Conservation (phyloP, 2,329 filamentous ascomycete genomes). For the Harringtonia aguacate region DNA sequence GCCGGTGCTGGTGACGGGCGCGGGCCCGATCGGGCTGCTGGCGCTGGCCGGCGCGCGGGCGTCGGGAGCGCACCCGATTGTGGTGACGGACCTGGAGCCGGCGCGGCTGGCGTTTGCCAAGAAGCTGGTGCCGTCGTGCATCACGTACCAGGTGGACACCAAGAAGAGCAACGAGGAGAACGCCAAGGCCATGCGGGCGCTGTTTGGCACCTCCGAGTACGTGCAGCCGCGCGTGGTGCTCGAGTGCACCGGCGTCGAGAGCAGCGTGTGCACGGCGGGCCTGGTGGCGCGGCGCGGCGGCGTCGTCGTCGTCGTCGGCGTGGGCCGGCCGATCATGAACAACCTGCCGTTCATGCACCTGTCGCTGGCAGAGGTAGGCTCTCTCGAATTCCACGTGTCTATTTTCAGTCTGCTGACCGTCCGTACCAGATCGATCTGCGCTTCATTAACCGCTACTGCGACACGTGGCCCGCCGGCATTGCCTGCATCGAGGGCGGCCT, state of each 20-base stretch:
- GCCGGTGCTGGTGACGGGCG: constrained; percentile 47
- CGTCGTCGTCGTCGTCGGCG: constrained; percentile 52
- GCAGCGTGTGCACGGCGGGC: constrained; percentile 47
- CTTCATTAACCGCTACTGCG: constrained; percentile 61
- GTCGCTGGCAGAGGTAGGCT: constrained; percentile 44
- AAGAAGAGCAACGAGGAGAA: constrained; percentile 35
- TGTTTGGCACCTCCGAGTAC: constrained; percentile 44
- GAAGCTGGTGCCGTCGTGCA: constrained; percentile 40
- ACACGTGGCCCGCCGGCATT: constrained; percentile 60
- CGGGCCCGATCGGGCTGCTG: constrained; percentile 53
- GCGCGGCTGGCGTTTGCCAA: constrained; percentile 45
- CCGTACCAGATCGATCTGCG: constrained; percentile 46
- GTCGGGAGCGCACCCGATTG: constrained; percentile 51
- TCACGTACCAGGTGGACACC: constrained; percentile 42
- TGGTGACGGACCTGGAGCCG: constrained; percentile 52
- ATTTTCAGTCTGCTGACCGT: neutral
- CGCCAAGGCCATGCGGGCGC: constrained; percentile 36
- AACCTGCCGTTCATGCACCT: constrained; percentile 58
- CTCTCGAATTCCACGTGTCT: neutral
- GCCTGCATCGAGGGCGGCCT: constrained; percentile 47
- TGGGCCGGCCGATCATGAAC: constrained; percentile 51
- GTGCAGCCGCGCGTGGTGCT: constrained; percentile 46
- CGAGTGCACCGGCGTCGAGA: constrained; percentile 58
- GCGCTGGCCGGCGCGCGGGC: constrained; percentile 46
- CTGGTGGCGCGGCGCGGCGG: constrained; percentile 48